phyloP scores from a whole-genome alignment of 345 rosid species.

The Firmiana major region DNA sequence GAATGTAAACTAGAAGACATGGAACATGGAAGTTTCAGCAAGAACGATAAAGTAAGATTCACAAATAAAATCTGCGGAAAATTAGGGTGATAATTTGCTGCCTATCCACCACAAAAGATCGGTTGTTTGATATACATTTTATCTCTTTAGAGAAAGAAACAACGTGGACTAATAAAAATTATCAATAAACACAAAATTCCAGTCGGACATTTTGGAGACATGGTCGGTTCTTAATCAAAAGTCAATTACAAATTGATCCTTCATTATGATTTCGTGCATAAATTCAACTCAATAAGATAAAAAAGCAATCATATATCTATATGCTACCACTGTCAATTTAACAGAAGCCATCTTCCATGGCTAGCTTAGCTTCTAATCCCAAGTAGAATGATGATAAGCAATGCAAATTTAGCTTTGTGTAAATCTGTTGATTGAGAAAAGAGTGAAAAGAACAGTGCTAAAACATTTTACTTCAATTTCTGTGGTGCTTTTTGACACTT shows the following conservation, averaged over 20 bases:
- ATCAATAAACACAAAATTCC: background rate
- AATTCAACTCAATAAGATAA: background rate
- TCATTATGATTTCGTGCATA: background rate
- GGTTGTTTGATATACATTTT: too few species aligned
- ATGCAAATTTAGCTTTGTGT: background rate
- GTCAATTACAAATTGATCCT: background rate
- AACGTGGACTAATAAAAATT: background rate
- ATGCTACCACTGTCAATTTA: background rate
- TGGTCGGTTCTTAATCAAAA: background rate
- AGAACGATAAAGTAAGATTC: background rate
- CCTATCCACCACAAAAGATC: background rate
- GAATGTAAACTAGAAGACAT: background rate
- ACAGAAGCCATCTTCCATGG: background rate
- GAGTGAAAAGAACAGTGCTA: background rate
- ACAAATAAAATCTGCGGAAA: background rate
- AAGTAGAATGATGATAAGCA: background rate
- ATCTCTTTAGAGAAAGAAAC: background rate
- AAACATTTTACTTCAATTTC: background rate
- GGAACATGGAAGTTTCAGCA: background rate
- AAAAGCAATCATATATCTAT: background rate
- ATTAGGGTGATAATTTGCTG: conserved; percentile 1
- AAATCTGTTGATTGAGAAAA: background rate
- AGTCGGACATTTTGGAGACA: background rate
- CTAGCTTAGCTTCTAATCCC: background rate
- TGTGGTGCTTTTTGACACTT: background rate